phyloP scores from a whole-genome alignment of 495 filamentous ascomycete species.

The Aspergillus affinis region DNA sequence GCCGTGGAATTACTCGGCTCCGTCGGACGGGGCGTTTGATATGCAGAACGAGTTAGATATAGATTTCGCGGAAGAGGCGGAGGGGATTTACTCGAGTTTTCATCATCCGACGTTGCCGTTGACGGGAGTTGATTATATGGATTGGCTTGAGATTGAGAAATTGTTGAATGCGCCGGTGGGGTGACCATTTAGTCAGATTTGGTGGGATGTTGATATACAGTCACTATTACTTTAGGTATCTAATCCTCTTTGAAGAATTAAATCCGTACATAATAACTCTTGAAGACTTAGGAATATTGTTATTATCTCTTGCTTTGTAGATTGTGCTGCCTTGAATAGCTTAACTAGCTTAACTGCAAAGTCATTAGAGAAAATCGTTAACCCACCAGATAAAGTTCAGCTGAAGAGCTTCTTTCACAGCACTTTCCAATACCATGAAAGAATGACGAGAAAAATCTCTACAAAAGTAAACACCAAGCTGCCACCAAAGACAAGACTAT shows the following conservation, averaged over 20 bases:
- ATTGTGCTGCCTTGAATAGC: too few relatives aligned
- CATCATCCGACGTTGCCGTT: slow-evolving; percentile 22
- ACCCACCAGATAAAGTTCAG: too few relatives aligned
- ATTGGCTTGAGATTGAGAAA: slow-evolving; percentile 28
- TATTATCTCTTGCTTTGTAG: too few relatives aligned
- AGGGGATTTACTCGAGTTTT: slow-evolving; percentile 26
- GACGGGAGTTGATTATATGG: slow-evolving; percentile 24
- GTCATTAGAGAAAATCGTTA: too few relatives aligned
- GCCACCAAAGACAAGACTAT: slow-evolving; percentile 68
- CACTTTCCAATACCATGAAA: slow-evolving; percentile 57
- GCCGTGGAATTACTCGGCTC: slow-evolving; percentile 13
- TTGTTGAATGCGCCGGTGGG: slow-evolving; percentile 18
- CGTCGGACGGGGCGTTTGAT: slow-evolving; percentile 12
- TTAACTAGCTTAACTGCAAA: too few relatives aligned
- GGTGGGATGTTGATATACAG: too few relatives aligned
- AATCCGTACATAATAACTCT: too few relatives aligned
- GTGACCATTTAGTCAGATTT: too few relatives aligned
- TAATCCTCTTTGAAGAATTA: too few relatives aligned
- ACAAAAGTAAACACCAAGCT: slow-evolving; percentile 66
- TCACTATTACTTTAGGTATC: too few relatives aligned
- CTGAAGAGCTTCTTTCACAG: not conserved
- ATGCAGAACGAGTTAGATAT: slow-evolving; percentile 18
- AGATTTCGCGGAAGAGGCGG: slow-evolving; percentile 22
- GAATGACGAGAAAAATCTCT: slow-evolving; percentile 32
- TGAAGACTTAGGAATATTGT: too few relatives aligned